phyloP scores from a whole-genome alignment of 371 early-diverging fungal genomes.

The Pancytospora epiphaga region DNA sequence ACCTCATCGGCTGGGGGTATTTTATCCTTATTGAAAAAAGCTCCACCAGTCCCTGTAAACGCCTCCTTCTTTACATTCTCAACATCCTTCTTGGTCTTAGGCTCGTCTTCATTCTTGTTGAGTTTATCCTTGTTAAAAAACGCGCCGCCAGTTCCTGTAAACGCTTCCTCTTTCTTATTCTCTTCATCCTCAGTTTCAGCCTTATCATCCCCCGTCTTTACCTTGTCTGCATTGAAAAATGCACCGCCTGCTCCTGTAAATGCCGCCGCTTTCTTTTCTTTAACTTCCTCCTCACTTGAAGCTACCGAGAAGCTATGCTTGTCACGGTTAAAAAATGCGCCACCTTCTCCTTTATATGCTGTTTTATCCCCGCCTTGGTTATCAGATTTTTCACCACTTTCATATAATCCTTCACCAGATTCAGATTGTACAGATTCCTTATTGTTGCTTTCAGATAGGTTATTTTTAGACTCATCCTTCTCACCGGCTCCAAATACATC shows the following conservation, averaged over 20 bases:
- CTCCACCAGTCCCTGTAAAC: background rate
- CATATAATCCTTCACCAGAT: too few relatives aligned
- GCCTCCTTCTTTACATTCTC: background rate
- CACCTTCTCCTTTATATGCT: too few relatives aligned
- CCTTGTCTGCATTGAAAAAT: conserved; percentile 18
- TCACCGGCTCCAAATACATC: too few relatives aligned
- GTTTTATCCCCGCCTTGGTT: too few relatives aligned
- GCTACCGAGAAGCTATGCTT: background rate
- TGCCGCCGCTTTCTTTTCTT: background rate
- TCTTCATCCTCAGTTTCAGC: background rate
- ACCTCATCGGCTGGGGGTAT: background rate
- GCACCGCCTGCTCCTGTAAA: conserved; percentile 8
- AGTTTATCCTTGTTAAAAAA: too few relatives aligned
- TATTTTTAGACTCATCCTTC: too few relatives aligned
- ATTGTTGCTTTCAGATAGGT: too few relatives aligned
- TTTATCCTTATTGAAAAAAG: background rate
- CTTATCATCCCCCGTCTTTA: conserved; percentile 16
- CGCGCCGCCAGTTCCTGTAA: background rate
- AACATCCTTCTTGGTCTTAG: conserved; percentile 2
- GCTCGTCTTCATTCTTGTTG: too few relatives aligned
- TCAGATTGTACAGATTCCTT: too few relatives aligned
- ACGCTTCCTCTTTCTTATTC: conserved; percentile 1
- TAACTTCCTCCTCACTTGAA: background rate
- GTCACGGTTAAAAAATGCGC: too few relatives aligned
- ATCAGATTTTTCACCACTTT: too few relatives aligned